Evolutionary conservation across 129 eudicot genomes (phyloP).

Genomic region (Centaurea solstitialis): DNA sequence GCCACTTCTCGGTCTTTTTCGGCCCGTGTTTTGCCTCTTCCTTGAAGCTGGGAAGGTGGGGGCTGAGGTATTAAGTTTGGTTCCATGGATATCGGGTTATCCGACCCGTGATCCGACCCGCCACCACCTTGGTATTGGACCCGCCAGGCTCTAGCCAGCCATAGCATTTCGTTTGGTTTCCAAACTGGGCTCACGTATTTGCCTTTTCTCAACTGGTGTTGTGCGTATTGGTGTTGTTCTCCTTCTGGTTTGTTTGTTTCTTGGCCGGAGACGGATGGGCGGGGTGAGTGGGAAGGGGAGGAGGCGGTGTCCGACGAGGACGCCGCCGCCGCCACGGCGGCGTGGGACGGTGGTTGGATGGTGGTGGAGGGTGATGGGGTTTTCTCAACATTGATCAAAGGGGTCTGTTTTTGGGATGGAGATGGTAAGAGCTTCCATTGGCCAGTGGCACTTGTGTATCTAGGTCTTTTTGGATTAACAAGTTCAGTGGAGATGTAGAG

Average conservation of each 20-base stretch:
- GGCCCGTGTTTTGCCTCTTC: slow-evolving; percentile 74
- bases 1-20: slow-evolving; percentile 77
- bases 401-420: slow-evolving; percentile 40
- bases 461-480: slow-evolving; percentile 55
- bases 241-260: slow-evolving; percentile 36
- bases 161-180: slow-evolving; percentile 79
- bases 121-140: slow-evolving; percentile 59
- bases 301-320: slow-evolving; percentile 55
- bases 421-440: slow-evolving; percentile 76
- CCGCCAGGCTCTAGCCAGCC: slow-evolving; percentile 82
- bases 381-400: slow-evolving; percentile 12
- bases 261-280: slow-evolving; percentile 45
- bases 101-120: slow-evolving; percentile 25
- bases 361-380: slow-evolving; percentile 35
- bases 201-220: slow-evolving; percentile 67
- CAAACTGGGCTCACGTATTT: slow-evolving; percentile 83
- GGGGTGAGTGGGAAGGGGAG: slow-evolving; percentile 50
- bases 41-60: slow-evolving; percentile 25
- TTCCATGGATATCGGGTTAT: not conserved
- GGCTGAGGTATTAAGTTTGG: not conserved
- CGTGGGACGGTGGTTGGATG: slow-evolving; percentile 4
- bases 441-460: slow-evolving; percentile 45
- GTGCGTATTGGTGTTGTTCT: slow-evolving; percentile 31
- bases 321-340: slow-evolving; percentile 20
- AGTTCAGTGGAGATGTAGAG: slow-evolving; percentile 28